These are phyloP conservation scores for Pyrenophora teres DNA, from an alignment of 2,329 filamentous ascomycete genomes.

Conservation along the genomic window DNA sequence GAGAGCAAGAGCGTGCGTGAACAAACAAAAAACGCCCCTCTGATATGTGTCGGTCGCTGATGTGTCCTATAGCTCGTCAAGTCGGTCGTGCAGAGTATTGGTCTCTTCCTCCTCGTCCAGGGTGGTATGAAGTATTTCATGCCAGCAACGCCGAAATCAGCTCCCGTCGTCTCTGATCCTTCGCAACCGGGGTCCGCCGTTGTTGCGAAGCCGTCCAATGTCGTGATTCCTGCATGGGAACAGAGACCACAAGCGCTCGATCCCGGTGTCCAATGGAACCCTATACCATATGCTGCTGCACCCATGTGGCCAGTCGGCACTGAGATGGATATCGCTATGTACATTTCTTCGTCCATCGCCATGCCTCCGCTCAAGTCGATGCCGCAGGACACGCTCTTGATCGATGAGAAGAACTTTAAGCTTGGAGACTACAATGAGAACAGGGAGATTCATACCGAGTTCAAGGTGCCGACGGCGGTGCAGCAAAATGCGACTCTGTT, in stretches of 20 bases:
- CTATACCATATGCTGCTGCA: constrained; percentile 71
- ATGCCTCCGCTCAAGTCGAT: constrained; percentile 70
- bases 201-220: constrained; percentile 30
- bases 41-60: constrained; percentile 19
- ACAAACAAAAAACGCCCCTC: not conserved
- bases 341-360: constrained; percentile 75
- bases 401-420: constrained; percentile 79
- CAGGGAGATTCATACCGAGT: constrained; percentile 75
- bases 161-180: constrained; percentile 21
- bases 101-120: constrained; percentile 64
- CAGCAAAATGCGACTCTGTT: constrained; percentile 93
- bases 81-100: constrained; percentile 59
- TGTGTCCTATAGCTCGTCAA: constrained; percentile 34
- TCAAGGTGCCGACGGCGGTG: constrained; percentile 76
- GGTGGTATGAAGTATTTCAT: constrained; percentile 62
- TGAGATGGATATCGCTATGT: constrained; percentile 80
- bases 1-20: constrained; percentile 34
- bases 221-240: constrained; percentile 44
- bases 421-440: constrained; percentile 80
- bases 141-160: constrained; percentile 33
- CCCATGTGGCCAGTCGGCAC: constrained; percentile 87
- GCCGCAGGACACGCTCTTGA: constrained; percentile 70
- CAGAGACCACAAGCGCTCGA: constrained; percentile 52
- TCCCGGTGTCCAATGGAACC: constrained; percentile 62
- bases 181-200: constrained; percentile 24